A percentile compares a stretch with the other conserved stretches of the same genome.
Conservation (phyloP, 345 rosid species). For the Sisymbrium altissimum region DNA sequence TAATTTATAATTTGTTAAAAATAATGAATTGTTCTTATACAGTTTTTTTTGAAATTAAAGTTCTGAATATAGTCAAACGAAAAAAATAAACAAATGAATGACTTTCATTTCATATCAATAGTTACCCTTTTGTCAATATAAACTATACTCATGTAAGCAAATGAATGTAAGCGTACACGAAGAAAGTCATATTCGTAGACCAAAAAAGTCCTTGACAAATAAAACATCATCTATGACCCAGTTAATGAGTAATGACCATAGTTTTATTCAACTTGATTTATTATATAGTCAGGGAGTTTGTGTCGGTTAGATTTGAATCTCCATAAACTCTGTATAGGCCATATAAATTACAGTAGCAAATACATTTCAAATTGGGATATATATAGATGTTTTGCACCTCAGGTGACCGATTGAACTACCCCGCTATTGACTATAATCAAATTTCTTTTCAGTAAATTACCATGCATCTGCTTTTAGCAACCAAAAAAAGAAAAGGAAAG, state of each 20-base stretch:
- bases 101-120: background rate
- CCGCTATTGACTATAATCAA: background rate
- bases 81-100: background rate
- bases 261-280: background rate
- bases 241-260: background rate
- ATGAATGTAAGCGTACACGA: background rate
- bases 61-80: background rate
- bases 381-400: background rate
- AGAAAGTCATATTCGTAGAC: background rate
- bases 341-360: background rate
- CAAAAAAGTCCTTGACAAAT: background rate
- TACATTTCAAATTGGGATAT: background rate
- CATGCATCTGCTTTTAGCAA: background rate
- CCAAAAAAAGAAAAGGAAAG: background rate
- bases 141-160: background rate
- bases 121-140: conserved; percentile 7
- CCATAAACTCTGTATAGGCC: background rate
- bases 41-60: background rate
- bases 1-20: background rate
- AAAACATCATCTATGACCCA: background rate
- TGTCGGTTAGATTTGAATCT: background rate
- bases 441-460: background rate
- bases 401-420: background rate
- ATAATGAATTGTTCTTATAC: background rate
- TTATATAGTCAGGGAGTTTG: background rate